Evolutionary conservation across 2,329 filamentous ascomycete species (phyloP).

Genomic region (Xylaria sp.): DNA sequence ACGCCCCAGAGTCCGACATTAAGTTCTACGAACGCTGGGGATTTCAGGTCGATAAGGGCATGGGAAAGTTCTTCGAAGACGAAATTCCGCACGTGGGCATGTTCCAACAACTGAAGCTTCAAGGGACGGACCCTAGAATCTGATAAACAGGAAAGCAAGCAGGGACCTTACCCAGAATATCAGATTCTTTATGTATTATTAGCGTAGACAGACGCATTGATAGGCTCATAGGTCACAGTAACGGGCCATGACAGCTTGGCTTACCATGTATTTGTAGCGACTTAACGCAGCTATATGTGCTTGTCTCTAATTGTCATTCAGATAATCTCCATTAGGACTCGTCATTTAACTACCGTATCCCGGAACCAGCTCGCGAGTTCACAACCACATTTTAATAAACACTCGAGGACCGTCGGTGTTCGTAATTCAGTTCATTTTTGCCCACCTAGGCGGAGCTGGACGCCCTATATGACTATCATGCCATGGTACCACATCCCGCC

Average conservation of each 20-base stretch:
- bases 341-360: constrained; percentile 2
- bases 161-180: neutral
- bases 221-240: neutral
- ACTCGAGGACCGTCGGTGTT: constrained; percentile 22
- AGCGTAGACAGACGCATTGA: too few species aligned
- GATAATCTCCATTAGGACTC: constrained; percentile 9
- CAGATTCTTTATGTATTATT: too few species aligned
- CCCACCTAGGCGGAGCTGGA: constrained; percentile 46
- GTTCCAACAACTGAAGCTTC: constrained; percentile 64
- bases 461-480: constrained; percentile 52
- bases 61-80: constrained; percentile 83
- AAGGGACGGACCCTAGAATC: too few species aligned
- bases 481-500: constrained; percentile 50
- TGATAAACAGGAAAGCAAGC: constrained; percentile 5
- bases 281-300: neutral
- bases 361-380: constrained; percentile 13
- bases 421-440: constrained; percentile 45
- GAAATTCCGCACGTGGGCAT: constrained; percentile 86
- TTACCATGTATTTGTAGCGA: neutral
- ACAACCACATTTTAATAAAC: constrained; percentile 15
- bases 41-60: constrained; percentile 72
- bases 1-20: constrained; percentile 74
- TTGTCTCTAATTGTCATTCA: constrained; percentile 3
- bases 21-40: constrained; percentile 73
- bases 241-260: neutral